Conservation (phyloP, 768 basidiomycete species). For the Phaeotremella skinneri region DNA sequence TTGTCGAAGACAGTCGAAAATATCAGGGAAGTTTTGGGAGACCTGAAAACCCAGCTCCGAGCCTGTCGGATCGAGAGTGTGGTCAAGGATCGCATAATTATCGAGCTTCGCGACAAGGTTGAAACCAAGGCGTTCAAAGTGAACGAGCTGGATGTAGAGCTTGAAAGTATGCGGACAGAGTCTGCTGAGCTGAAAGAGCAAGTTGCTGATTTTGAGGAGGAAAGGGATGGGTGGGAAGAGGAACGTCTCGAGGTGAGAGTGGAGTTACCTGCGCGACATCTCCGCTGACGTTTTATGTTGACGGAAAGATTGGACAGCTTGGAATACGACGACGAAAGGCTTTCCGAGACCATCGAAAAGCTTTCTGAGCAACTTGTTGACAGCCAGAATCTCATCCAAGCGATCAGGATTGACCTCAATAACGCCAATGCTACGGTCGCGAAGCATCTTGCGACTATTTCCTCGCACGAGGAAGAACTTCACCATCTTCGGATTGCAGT, state of each 20-base stretch:
- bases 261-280: too few relatives aligned
- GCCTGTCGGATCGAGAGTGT: not conserved
- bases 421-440: slow-evolving; percentile 5
- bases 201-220: slow-evolving; percentile 16
- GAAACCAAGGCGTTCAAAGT: slow-evolving; percentile 19
- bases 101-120: slow-evolving; percentile 22
- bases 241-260: slow-evolving; percentile 22
- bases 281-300: too few relatives aligned
- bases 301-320: too few relatives aligned
- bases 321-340: too few relatives aligned
- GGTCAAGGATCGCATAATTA: slow-evolving; percentile 20
- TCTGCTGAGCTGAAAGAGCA: slow-evolving; percentile 11
- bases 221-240: slow-evolving; percentile 13
- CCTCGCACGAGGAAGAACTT: slow-evolving; percentile 25
- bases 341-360: not conserved
- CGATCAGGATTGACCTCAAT: slow-evolving; percentile 16
- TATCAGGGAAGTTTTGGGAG: not conserved
- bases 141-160: slow-evolving; percentile 19
- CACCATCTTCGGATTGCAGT: slow-evolving; percentile 9
- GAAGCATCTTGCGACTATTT: slow-evolving; percentile 9
- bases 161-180: slow-evolving; percentile 14
- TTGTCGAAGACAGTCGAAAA: not conserved
- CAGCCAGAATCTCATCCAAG: not conserved
- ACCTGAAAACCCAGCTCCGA: not conserved
- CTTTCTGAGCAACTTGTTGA: slow-evolving; percentile 13